Conservation (phyloP, 345 rosid genomes). For the Citrus maxima region DNA sequence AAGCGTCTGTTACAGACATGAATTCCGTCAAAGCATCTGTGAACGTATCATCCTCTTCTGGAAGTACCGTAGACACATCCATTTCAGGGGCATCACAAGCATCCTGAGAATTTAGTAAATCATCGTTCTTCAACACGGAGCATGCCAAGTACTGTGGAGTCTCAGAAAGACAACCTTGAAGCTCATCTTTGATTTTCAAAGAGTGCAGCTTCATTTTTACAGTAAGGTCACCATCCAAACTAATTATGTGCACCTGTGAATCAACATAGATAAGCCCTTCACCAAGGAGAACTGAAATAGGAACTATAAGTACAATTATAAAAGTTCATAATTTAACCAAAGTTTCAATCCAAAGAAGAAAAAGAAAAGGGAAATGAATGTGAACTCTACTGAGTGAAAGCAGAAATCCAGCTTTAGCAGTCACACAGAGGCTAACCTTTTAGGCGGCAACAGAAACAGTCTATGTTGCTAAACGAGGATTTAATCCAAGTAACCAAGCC, state of each 20-base stretch:
- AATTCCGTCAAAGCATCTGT: conserved; percentile 93
- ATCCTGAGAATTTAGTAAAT: conserved; percentile 33
- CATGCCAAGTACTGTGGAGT: conserved; percentile 63
- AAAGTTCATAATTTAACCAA: neutral
- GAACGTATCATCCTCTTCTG: conserved; percentile 83
- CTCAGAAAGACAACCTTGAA: conserved; percentile 58
- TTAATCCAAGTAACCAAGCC: neutral
- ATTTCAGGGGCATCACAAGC: conserved; percentile 33
- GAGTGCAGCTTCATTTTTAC: conserved; percentile 88
- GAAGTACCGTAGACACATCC: conserved; percentile 35
- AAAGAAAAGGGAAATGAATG: neutral
- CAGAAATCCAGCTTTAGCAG: neutral
- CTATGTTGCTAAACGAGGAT: neutral
- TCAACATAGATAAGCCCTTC: neutral
- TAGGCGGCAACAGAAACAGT: neutral
- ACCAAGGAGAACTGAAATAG: conserved; percentile 12
- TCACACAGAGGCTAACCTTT: neutral
- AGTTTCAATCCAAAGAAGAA: neutral
- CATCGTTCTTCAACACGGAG: conserved; percentile 71
- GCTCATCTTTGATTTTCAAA: conserved; percentile 88
- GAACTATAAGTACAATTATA: neutral
- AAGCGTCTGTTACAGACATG: conserved; percentile 55
- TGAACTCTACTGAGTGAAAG: neutral
- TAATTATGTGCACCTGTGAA: conserved; percentile 69
- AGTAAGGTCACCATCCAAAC: conserved; percentile 61